Base-by-base conservation (phyloP, 2,329 filamentous ascomycete genomes). In the Coniochaeta sp. region DNA sequence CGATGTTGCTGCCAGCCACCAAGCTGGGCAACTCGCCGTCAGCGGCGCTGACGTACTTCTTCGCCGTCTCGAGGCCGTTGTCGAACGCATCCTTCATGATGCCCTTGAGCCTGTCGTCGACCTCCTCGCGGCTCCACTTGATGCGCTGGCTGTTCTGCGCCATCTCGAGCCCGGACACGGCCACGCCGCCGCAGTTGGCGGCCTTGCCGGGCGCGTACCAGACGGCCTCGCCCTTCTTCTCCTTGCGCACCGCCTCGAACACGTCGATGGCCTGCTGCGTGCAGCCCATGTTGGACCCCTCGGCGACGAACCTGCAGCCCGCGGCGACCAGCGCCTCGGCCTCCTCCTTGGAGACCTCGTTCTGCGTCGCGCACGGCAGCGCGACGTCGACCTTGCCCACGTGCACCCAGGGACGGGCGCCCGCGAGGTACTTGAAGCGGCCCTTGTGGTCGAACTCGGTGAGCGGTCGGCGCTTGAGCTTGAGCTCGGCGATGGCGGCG, bases 201-300 rank as follows among this genome's bases (percentile, higher is more conserved):
- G 95, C 95, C 86, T 98, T 98, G 68, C 91, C 93, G 58, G 93
- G 93, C 19, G 90, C 95, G 77, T 98, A 98, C 95, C 95, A 99
- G 76, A 96, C 87, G 62, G 90, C 86, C 7, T 78, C 73, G 19
- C 16, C 28, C 58, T 77, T 76, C 65, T 85, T 86, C 73, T 84
- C 84, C 73, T 81, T 86, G 68, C 93, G 85, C 70, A 87, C 81
- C 19, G 82, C 84, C 84, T 98, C 93, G 74, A 98, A 98, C 66
- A 91, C 81, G 70, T 96, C 90, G 70, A 99, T 97, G 67, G 93
- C 93, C 66, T 90, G 92, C 78, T 95, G 91, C 36, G 93, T 97
- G 83, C 92, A 97, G 65, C 95, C 95, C 95, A 99, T 98, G 86
- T 98, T 98, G 78, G 89, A 95, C 61, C 95, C 95, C 80, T 99